Conservation (phyloP, 1,284 basidiomycete genomes). For the Psilocybe mexicana region DNA sequence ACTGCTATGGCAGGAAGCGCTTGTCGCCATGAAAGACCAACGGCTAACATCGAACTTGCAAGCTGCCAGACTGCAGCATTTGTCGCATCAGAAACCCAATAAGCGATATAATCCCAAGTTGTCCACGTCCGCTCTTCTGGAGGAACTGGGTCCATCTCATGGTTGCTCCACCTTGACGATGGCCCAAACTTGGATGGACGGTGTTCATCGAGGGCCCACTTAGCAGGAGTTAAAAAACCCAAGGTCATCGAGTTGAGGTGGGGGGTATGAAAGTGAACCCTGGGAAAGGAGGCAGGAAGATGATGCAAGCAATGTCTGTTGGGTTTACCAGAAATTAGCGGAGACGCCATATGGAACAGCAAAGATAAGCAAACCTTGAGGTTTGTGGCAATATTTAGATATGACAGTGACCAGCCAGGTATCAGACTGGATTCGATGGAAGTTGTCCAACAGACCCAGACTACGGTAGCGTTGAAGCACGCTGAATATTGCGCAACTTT, state of each 20-base stretch:
- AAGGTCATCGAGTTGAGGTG: neutral
- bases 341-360: neutral
- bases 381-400: neutral
- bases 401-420: neutral
- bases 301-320: neutral
- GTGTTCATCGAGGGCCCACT: conserved; percentile 12
- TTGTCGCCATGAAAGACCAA: conserved; percentile 69
- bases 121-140: conserved; percentile 60
- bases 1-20: conserved; percentile 65
- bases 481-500: neutral
- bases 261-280: conserved; percentile 1
- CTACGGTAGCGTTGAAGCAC: too few relatives aligned
- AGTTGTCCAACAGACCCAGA: too few relatives aligned
- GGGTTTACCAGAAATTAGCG: neutral
- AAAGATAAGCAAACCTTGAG: conserved; percentile 1
- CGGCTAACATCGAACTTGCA: conserved; percentile 63
- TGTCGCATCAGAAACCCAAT: conserved; percentile 67
- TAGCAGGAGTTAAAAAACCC: conserved; percentile 2
- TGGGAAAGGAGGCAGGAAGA: conserved; percentile 6
- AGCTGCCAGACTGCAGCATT: conserved; percentile 50
- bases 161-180: conserved; percentile 60
- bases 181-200: conserved; percentile 27
- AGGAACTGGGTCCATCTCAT: conserved; percentile 75
- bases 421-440: too few relatives aligned
- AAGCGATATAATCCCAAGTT: conserved; percentile 58